phyloP scores from a whole-genome alignment of 139 green algal genomes.

The Mesotaenium endlicherianum region DNA sequence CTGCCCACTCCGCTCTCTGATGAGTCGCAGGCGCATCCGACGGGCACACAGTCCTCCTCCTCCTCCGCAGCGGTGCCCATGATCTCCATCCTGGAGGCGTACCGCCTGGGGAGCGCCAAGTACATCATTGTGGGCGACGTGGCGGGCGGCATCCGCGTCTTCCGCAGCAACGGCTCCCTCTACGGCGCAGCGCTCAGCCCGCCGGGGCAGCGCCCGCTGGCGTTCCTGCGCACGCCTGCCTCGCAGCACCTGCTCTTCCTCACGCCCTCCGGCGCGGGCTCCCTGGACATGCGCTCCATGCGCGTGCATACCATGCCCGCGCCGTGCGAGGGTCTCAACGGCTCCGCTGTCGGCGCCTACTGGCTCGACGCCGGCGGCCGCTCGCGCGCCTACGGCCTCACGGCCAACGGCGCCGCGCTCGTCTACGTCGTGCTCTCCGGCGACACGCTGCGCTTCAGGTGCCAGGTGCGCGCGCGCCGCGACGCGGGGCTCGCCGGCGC shows the following conservation, averaged over 20 bases:
- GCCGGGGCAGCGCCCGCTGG: neutral
- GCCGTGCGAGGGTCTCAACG: conserved; percentile 23
- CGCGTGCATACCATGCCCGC: neutral
- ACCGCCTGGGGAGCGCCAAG: neutral
- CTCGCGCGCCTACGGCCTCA: conserved; percentile 17
- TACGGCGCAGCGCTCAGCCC: conserved; percentile 11
- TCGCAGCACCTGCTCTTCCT: conserved; percentile 35
- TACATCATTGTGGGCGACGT: conserved; percentile 23
- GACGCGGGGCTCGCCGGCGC: neutral
- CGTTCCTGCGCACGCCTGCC: conserved; percentile 24
- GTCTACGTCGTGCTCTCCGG: conserved; percentile 9
- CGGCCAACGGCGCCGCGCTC: neutral
- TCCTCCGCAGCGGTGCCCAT: no score
- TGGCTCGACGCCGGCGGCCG: conserved; percentile 22
- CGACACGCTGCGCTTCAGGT: conserved; percentile 22
- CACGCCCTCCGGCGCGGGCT: conserved; percentile 10
- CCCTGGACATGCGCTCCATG: conserved; percentile 26
- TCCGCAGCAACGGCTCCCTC: conserved; percentile 28
- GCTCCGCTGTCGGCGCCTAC: conserved; percentile 21
- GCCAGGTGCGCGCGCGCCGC: neutral
- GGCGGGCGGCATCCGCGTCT: neutral
- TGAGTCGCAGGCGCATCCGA: no score
- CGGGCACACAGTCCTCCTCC: no score
- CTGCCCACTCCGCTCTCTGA: no score
- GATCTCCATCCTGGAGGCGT: conserved; percentile 19